Base-by-base conservation (phyloP, 257 asterid species). In the Echites panduratus region DNA sequence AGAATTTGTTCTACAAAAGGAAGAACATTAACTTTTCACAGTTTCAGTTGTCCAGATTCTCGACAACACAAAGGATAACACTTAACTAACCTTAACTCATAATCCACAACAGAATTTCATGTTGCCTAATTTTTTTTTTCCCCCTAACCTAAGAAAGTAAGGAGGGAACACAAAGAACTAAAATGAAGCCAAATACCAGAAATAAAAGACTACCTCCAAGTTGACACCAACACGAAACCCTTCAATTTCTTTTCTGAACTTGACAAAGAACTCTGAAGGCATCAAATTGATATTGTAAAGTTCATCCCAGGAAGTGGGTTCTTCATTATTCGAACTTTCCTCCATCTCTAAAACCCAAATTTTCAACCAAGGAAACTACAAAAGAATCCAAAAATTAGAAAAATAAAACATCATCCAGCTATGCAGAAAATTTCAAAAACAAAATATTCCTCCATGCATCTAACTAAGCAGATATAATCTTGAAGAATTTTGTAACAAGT, bases 211-310 rank as follows among this genome's bases (percentile, higher is more conserved):
- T 77, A 92, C 98, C 99, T 92, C 97, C 74, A 92, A 75, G 79
- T 95, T 95, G 77, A 92, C 81, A 70, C 99, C 98, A 59, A 89
- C 80, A 29, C 98, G 98, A 76, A 79, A 79, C 38, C 96, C 95
- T 81, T 91, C 89, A 59, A 82, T 70, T 81, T 92, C 88, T 83
- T 83, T 95, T 66, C 99, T 80, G 74, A 95, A 92, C 85, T 95
- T 92, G 61, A 90, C 73, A 76, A 91, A 90, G 68, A 95, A 75
- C 85, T 95, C 96, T 0, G 95, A 85, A 45, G 99, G 98, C 87
- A 95, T 79, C 85, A 95, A 86, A 87, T 90, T 90, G 65, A 92
- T 77, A 74, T 84, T 95, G 93, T 90, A 95, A 63, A 82, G 95
- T 78, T 91, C 98, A 16, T 90, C 98, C 95, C 89, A 92, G 27